These are phyloP conservation scores for Carallia pectinifolia DNA, from an alignment of 345 rosid species.

Conservation along the genomic window DNA sequence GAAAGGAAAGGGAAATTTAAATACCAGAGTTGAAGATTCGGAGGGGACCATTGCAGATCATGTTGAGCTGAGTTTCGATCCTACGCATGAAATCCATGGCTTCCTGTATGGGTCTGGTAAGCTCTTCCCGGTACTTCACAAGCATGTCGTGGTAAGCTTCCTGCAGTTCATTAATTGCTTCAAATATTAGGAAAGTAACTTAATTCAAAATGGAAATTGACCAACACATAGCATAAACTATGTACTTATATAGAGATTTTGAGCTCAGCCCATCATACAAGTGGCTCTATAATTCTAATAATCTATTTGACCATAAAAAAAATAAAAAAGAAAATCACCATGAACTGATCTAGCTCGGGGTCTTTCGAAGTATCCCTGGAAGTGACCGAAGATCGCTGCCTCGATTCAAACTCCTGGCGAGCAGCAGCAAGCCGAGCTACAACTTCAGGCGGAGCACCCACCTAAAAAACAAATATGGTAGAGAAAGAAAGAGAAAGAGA, in stretches of 20 bases:
- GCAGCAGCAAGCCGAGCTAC: constrained; percentile 65
- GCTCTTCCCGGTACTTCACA: constrained; percentile 89
- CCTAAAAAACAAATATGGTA: constrained; percentile 33
- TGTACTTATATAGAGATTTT: background rate
- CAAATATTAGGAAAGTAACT: background rate
- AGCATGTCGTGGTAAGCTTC: constrained; percentile 96
- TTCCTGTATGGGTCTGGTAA: constrained; percentile 89
- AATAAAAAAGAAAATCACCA: constrained; percentile 48
- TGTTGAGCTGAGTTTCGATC: constrained; percentile 84
- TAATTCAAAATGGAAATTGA: background rate
- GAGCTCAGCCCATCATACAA: background rate
- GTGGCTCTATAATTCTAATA: background rate
- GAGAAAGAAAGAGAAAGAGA: background rate
- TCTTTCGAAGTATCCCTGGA: constrained; percentile 55
- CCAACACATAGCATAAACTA: background rate
- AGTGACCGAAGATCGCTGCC: constrained; percentile 46
- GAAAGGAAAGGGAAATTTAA: background rate
- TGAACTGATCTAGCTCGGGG: constrained; percentile 97
- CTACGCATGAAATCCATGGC: constrained; percentile 98
- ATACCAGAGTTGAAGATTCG: constrained; percentile 82
- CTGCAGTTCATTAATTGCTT: constrained; percentile 28
- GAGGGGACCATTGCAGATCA: constrained; percentile 66
- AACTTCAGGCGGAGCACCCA: constrained; percentile 95
- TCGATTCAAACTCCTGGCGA: constrained; percentile 72
- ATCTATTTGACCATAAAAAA: too few relatives aligned